A percentile compares a stretch with the other conserved stretches of the same genome.
Conservation (phyloP, 2,329 filamentous ascomycete genomes). For the Botrytis pseudocinerea region DNA sequence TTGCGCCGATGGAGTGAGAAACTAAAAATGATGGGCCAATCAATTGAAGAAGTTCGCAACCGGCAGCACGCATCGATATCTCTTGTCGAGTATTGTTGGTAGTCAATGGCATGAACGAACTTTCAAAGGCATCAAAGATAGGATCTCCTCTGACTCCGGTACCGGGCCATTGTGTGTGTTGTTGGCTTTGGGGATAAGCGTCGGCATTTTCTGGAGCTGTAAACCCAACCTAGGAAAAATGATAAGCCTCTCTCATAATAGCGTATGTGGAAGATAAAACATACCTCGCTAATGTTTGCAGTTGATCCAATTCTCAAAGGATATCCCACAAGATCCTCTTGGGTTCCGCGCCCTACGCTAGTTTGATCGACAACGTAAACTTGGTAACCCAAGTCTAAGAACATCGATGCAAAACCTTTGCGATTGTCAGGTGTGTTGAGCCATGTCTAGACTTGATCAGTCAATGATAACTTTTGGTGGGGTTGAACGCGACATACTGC, state of each 20-base stretch:
- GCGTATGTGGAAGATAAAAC: background rate
- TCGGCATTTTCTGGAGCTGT: slow-evolving; percentile 15
- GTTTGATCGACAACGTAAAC: slow-evolving; percentile 44
- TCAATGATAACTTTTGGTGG: background rate
- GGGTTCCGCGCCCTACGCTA: slow-evolving; percentile 27
- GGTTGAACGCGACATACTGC: slow-evolving; percentile 21
- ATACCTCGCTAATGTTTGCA: slow-evolving; percentile 25
- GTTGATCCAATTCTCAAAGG: slow-evolving; percentile 31
- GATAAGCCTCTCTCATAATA: background rate
- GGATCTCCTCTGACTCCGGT: slow-evolving; percentile 41
- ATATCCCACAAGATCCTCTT: slow-evolving; percentile 32
- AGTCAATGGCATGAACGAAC: slow-evolving; percentile 38
- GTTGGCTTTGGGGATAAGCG: slow-evolving; percentile 29
- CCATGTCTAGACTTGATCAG: slow-evolving; percentile 40
- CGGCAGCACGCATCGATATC: slow-evolving; percentile 37
- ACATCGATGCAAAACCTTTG: slow-evolving; percentile 49
- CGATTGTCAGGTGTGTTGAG: slow-evolving; percentile 50
- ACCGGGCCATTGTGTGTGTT: slow-evolving; percentile 45
- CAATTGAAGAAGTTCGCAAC: slow-evolving; percentile 39
- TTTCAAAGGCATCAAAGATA: slow-evolving; percentile 39
- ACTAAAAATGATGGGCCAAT: slow-evolving; percentile 40
- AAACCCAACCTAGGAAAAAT: slow-evolving; percentile 7
- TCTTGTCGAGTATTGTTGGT: slow-evolving; percentile 38
- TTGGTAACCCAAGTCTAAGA: slow-evolving; percentile 46
- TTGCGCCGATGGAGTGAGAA: slow-evolving; percentile 40